These are phyloP conservation scores for Fusarium avenaceum DNA, from an alignment of 2,329 filamentous ascomycete species.

Conservation along the genomic window DNA sequence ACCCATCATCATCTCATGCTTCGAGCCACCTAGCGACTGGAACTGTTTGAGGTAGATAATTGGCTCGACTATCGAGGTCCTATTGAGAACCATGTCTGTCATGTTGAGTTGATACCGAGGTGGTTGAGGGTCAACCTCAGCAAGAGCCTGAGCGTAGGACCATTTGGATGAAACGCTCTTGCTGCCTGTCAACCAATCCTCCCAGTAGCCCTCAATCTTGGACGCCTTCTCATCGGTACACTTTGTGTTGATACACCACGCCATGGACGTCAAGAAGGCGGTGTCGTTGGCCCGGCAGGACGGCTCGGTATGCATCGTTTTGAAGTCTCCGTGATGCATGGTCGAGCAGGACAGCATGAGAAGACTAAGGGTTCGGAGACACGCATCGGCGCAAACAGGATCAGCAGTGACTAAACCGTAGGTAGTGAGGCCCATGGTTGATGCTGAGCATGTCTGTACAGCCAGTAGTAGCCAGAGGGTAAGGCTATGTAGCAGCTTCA, in stretches of 20 bases:
- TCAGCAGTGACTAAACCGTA: conserved; percentile 13
- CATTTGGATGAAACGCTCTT: conserved; percentile 10
- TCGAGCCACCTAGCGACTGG: conserved; percentile 10
- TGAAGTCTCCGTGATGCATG: conserved; percentile 5
- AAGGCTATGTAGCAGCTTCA: neutral
- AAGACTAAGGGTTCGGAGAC: conserved; percentile 9
- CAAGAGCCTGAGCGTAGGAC: conserved; percentile 11
- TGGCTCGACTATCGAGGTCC: neutral
- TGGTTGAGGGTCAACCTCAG: conserved; percentile 2
- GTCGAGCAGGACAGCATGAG: conserved; percentile 3
- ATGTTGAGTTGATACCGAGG: conserved; percentile 5
- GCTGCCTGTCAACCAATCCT: conserved; percentile 12
- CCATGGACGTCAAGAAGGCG: conserved; percentile 7
- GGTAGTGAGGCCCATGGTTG: neutral
- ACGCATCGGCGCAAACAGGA: conserved; percentile 21
- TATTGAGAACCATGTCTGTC: conserved; percentile 4
- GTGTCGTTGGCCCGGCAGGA: conserved; percentile 15
- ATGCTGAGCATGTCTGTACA: neutral
- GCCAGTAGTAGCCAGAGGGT: neutral
- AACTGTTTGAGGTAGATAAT: conserved; percentile 3
- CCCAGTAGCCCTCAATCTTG: conserved; percentile 16
- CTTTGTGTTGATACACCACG: conserved; percentile 5
- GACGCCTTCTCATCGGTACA: neutral
- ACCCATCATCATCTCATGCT: conserved; percentile 19
- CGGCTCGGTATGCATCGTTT: conserved; percentile 1